These are phyloP conservation scores for Aspergillus ruber DNA, from an alignment of 2,329 filamentous ascomycete species.

Conservation along the genomic window DNA sequence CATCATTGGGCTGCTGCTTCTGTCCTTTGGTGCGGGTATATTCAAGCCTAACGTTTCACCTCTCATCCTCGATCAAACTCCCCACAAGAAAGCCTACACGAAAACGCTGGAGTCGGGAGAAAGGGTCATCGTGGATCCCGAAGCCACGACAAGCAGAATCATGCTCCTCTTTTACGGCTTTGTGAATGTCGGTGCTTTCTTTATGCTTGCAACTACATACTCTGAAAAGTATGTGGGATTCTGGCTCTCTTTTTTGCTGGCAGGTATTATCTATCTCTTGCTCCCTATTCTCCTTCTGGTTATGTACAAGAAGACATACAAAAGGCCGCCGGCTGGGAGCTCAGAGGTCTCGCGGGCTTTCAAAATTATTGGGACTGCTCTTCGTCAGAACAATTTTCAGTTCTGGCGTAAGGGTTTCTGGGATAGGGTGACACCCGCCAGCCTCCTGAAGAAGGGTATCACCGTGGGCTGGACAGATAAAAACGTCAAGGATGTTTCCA, in stretches of 20 bases:
- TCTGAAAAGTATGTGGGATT: conserved; percentile 37
- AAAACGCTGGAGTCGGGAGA: conserved; percentile 41
- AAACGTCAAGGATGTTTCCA: conserved; percentile 30
- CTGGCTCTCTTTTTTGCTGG: conserved; percentile 30
- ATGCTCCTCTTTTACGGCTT: conserved; percentile 32
- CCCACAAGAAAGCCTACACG: conserved; percentile 31
- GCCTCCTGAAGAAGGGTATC: conserved; percentile 21
- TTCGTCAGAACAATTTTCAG: conserved; percentile 26
- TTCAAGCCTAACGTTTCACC: conserved; percentile 41
- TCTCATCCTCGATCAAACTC: conserved; percentile 40
- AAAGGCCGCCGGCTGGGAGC: conserved; percentile 23
- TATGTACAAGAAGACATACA: conserved; percentile 29
- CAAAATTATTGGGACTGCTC: conserved; percentile 26
- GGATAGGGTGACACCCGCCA: conserved; percentile 29
- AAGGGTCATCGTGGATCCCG: conserved; percentile 43
- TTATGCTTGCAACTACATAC: conserved; percentile 34
- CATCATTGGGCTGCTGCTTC: conserved; percentile 32
- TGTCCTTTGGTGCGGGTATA: conserved; percentile 34
- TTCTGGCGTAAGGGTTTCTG: conserved; percentile 29
- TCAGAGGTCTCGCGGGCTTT: conserved; percentile 27
- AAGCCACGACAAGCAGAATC: conserved; percentile 35
- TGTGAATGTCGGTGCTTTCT: conserved; percentile 29
- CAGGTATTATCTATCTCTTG: conserved; percentile 29
- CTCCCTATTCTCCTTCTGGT: conserved; percentile 27
- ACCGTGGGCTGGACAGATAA: conserved; percentile 28